Conservation (phyloP, 169 alveolate species). For the Perkinsus chesapeaki region DNA sequence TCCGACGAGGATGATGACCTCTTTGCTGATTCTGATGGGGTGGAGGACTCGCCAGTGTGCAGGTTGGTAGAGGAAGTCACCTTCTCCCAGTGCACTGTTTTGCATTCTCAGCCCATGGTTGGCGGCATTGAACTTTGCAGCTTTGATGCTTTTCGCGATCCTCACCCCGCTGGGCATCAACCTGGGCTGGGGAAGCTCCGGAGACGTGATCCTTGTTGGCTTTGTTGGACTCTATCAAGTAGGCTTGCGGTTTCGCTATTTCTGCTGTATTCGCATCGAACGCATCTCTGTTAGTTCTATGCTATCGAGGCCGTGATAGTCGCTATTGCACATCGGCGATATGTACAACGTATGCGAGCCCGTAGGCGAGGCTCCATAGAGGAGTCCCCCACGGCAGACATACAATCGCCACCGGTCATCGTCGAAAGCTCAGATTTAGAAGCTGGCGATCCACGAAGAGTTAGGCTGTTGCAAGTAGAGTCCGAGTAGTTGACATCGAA, state of each 20-base stretch:
- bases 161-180: background rate
- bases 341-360: background rate
- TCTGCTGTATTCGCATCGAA: background rate
- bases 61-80: background rate
- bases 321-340: background rate
- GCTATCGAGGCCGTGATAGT: background rate
- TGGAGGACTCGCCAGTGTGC: background rate
- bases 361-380: background rate
- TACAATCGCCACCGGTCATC: background rate
- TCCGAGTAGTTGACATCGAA: background rate
- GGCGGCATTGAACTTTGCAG: background rate
- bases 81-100: background rate
- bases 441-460: background rate
- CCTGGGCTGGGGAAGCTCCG: background rate
- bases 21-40: background rate
- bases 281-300: background rate
- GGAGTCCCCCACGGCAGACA: background rate
- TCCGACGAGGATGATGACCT: background rate
- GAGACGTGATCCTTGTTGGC: background rate
- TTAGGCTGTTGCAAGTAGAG: background rate
- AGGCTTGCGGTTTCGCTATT: background rate
- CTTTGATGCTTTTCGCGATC: background rate
- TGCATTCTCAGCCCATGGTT: background rate
- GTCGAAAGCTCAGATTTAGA: background rate
- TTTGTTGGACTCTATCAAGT: background rate